A percentile compares a stretch with the other conserved stretches of the same genome.
phyloP scores from a whole-genome alignment of 176 grass and related monocot species.

The Zoysia pacifica region DNA sequence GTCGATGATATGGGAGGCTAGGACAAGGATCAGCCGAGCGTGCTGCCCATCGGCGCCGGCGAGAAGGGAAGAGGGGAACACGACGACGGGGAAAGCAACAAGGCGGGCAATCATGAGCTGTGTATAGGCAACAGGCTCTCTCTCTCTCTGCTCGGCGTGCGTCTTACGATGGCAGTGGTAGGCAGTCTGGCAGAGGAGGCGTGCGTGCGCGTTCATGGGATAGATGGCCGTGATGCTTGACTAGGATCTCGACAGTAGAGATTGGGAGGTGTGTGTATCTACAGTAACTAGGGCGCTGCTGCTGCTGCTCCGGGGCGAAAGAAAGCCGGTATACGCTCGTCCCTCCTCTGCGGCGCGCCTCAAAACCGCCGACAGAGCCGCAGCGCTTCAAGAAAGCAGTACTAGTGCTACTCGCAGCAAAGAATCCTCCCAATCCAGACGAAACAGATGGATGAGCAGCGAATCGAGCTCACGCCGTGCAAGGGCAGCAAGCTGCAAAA shows the following conservation, averaged over 20 bases:
- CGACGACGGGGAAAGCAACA: conserved; percentile 44
- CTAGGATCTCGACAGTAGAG: conserved; percentile 48
- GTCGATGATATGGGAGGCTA: neutral
- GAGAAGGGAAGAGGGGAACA: neutral
- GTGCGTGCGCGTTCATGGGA: neutral
- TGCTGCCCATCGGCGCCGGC: conserved; percentile 18
- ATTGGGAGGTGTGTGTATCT: no score
- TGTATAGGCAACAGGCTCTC: neutral
- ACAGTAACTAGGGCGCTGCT: no score
- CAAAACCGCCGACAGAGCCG: conserved; percentile 25
- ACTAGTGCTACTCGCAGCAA: no score
- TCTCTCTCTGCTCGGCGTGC: neutral
- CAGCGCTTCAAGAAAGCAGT: neutral
- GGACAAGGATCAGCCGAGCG: conserved; percentile 13
- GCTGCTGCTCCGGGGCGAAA: neutral
- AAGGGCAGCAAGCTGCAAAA: conserved; percentile 7
- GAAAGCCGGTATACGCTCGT: neutral
- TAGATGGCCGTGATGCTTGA: conserved; percentile 36
- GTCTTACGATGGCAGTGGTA: conserved; percentile 4
- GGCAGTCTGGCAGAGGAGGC: neutral
- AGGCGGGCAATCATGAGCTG: conserved; percentile 43
- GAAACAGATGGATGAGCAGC: no score
- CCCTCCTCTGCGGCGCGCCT: neutral
- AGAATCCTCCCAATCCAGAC: no score
- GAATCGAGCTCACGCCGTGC: neutral